Base-by-base conservation (phyloP, 2,329 filamentous ascomycete genomes). In the Lomentospora prolificans region DNA sequence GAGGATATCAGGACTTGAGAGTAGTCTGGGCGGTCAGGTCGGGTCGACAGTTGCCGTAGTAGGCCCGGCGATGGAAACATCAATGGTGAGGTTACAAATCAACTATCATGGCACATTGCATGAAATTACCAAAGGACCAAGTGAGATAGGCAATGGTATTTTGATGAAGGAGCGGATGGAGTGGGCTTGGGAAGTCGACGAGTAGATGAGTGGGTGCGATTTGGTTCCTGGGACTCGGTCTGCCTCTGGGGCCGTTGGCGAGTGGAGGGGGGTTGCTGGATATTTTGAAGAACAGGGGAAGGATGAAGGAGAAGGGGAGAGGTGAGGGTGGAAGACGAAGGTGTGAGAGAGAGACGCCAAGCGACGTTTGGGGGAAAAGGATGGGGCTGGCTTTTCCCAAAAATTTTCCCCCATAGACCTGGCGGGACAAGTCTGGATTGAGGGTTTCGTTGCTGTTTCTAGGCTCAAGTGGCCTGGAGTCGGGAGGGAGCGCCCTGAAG, bases 371-470 rank as follows among this genome's bases (percentile, higher is more conserved):
- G 52, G 56, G 52, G 59, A 58, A 58, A 59, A 60, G 60, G 59
- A 62, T 60, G 61, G 63, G 64, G 63, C 60, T 62, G 62, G 63
- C 57, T 62, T 61, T 25, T 46, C n/a, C 52, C 52, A 28, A 52
- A 55, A 44, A 46, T 55, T 55, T 55, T 41, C 8, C 52, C 17
- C 25, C 9, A 41, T n/a, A 31, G 44, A 44, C 33, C 33, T 33
- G 22, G 33, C 22, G 33, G 44, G 22, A 22, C 17, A 22, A 22
- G 44, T 14, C 44, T 12, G 44, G 10, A 48, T 22, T n/a, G n/a
- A n/a, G n/a, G 36, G 36, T 41, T 41, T 41, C 36, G 36, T 17
- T 41, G 36, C 8, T 2, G 12, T 10, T 41, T 48, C 10, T 48
- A 48, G 44, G 44, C 12, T 22, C 3, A 17, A 22, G 44, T 22